Conservation (phyloP, 1,284 basidiomycete species). For the Anthracocystis setariae region DNA sequence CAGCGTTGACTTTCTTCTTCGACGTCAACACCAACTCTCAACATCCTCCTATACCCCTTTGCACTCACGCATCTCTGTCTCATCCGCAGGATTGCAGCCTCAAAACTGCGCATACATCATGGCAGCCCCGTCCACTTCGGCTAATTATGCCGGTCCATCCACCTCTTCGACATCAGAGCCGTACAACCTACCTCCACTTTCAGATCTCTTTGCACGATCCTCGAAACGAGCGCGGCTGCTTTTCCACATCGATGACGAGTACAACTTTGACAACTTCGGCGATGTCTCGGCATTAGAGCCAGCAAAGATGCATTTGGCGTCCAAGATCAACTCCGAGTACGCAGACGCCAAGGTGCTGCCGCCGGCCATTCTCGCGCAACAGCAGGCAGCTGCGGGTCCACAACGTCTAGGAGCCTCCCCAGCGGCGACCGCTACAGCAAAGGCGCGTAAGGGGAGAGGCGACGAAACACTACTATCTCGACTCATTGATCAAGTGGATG, state of each 20-base stretch:
- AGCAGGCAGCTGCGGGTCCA: conserved; percentile 79
- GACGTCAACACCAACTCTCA: conserved; percentile 1
- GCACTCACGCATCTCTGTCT: background rate
- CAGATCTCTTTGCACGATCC: conserved; percentile 43
- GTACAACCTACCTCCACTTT: conserved; percentile 31
- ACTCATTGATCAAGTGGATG: conserved; percentile 44
- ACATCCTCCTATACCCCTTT: background rate
- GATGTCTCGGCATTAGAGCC: conserved; percentile 27
- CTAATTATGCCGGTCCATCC: conserved; percentile 19
- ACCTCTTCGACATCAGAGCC: conserved; percentile 12
- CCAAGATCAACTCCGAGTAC: conserved; percentile 85
- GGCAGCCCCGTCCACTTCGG: conserved; percentile 16
- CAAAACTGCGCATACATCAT: background rate
- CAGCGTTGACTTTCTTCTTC: conserved; percentile 18
- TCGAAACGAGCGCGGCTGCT: conserved; percentile 43
- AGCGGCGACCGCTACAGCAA: conserved; percentile 8
- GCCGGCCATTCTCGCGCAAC: conserved; percentile 80
- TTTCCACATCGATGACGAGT: conserved; percentile 38
- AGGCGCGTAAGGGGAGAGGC: conserved; percentile 21
- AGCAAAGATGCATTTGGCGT: conserved; percentile 70
- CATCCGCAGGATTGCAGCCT: background rate
- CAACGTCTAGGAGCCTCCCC: conserved; percentile 27
- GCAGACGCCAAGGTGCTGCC: conserved; percentile 86
- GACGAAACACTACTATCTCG: conserved; percentile 25
- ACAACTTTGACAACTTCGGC: conserved; percentile 45